phyloP scores from a whole-genome alignment of 306 rosid genomes.

The Trichosanthes cucumerina region DNA sequence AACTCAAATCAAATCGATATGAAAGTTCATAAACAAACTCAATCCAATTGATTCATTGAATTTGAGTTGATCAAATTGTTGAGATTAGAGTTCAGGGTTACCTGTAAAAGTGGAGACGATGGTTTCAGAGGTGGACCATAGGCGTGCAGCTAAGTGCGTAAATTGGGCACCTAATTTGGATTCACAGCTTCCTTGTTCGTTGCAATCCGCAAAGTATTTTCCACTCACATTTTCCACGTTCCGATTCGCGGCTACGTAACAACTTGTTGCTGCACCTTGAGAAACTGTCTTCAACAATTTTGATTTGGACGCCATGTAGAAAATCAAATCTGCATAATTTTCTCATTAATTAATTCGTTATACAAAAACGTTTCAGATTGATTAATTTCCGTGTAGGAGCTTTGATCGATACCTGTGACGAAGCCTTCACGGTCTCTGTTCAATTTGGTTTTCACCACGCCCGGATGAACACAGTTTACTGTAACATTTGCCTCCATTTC shows the following conservation, averaged over 20 bases:
- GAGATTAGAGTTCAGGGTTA: neutral
- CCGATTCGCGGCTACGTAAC: conserved; percentile 65
- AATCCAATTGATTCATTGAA: neutral
- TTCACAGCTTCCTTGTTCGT: conserved; percentile 37
- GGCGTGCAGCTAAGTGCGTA: conserved; percentile 30
- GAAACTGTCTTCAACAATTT: conserved; percentile 66
- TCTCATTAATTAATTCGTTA: neutral
- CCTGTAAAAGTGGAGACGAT: conserved; percentile 23
- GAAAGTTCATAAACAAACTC: neutral
- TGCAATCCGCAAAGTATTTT: conserved; percentile 79
- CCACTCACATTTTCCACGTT: conserved; percentile 43
- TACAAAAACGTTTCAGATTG: neutral
- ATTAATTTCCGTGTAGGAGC: neutral
- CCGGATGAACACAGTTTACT: conserved; percentile 87
- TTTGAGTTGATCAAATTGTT: neutral
- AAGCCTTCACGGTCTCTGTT: conserved; percentile 91
- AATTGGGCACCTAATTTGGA: conserved; percentile 49
- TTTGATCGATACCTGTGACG: conserved; percentile 38
- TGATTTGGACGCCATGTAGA: conserved; percentile 52
- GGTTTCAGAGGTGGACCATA: conserved; percentile 65
- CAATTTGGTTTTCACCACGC: conserved; percentile 78
- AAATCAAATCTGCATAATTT: conserved; percentile 56
- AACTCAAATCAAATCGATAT: neutral
- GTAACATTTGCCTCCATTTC: conserved; percentile 73
- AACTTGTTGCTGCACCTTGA: conserved; percentile 88